Conservation (phyloP, 2,329 filamentous ascomycete genomes). For the Epichloe gansuensis region DNA sequence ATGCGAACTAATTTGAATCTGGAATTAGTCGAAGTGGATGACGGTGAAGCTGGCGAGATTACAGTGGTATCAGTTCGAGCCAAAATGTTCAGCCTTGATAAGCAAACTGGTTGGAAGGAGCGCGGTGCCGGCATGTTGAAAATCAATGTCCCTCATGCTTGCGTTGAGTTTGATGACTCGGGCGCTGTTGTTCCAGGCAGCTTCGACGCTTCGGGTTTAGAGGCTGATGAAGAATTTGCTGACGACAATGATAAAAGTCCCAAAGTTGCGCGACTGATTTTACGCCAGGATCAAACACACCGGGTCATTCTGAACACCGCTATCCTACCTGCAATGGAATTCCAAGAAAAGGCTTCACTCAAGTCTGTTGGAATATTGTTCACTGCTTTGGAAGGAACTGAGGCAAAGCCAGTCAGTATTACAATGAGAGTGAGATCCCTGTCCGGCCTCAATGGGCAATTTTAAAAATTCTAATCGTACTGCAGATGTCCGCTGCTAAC, state of each 20-base stretch:
- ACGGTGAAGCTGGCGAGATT: slow-evolving; percentile 74
- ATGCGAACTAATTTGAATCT: neutral
- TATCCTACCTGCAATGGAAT: slow-evolving; percentile 65
- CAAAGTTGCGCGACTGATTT: slow-evolving; percentile 61
- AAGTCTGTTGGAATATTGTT: slow-evolving; percentile 59
- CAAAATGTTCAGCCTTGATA: slow-evolving; percentile 73
- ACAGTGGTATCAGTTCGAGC: slow-evolving; percentile 66
- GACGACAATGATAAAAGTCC: slow-evolving; percentile 18
- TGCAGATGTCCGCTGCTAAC: slow-evolving; percentile 40
- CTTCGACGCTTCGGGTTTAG: slow-evolving; percentile 42
- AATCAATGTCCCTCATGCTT: slow-evolving; percentile 58
- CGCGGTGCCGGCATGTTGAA: slow-evolving; percentile 74
- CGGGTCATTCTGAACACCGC: slow-evolving; percentile 78
- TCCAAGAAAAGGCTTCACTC: slow-evolving; percentile 63
- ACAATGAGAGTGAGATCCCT: slow-evolving; percentile 43
- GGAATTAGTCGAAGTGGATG: slow-evolving; percentile 54
- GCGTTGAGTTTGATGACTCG: slow-evolving; percentile 42
- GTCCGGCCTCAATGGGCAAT: neutral
- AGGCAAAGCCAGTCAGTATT: slow-evolving; percentile 43
- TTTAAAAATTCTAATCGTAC: slow-evolving; percentile 1
- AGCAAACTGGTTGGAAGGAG: slow-evolving; percentile 72
- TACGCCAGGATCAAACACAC: slow-evolving; percentile 83
- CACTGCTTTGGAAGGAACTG: slow-evolving; percentile 47
- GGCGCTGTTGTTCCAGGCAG: slow-evolving; percentile 36
- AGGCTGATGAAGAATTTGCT: slow-evolving; percentile 29